A percentile compares a stretch with the other conserved stretches of the same genome.
These are phyloP conservation scores for Blepharisma japonicum DNA, from an alignment of 73 alveolate species.

Conservation along the genomic window DNA sequence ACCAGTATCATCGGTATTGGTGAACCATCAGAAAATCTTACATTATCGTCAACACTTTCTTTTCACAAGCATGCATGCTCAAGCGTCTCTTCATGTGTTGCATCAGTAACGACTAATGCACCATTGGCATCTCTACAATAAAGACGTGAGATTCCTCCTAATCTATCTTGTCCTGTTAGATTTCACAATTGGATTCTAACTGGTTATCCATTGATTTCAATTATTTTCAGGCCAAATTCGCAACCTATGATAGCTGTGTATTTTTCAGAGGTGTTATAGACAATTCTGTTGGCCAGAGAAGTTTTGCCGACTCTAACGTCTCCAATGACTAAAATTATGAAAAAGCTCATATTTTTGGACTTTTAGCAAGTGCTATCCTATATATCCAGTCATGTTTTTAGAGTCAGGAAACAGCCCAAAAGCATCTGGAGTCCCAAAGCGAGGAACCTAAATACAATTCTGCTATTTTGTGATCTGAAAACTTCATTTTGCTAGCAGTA, in stretches of 20 bases:
- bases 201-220: slow-evolving; percentile 38
- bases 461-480: too few relatives aligned
- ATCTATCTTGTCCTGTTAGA: slow-evolving; percentile 74
- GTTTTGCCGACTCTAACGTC: slow-evolving; percentile 45
- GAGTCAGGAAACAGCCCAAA: too few relatives aligned
- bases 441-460: too few relatives aligned
- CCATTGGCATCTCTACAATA: slow-evolving; percentile 76
- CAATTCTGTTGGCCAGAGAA: slow-evolving; percentile 43
- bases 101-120: slow-evolving; percentile 62
- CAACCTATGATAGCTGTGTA: slow-evolving; percentile 65
- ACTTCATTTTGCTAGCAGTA: too few relatives aligned
- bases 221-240: slow-evolving; percentile 56
- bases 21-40: background rate
- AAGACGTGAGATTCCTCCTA: slow-evolving; percentile 56
- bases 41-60: slow-evolving; percentile 36
- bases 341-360: background rate
- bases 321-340: slow-evolving; percentile 45
- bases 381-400: too few relatives aligned
- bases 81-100: slow-evolving; percentile 36
- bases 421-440: too few relatives aligned
- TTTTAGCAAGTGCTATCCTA: too few relatives aligned
- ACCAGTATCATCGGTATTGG: slow-evolving; percentile 46
- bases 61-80: slow-evolving; percentile 39
- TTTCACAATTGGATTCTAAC: slow-evolving; percentile 70
- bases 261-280: slow-evolving; percentile 41